Evolutionary conservation across 2,329 filamentous ascomycete species (phyloP).

Genomic region (Scytalidium lignicola): DNA sequence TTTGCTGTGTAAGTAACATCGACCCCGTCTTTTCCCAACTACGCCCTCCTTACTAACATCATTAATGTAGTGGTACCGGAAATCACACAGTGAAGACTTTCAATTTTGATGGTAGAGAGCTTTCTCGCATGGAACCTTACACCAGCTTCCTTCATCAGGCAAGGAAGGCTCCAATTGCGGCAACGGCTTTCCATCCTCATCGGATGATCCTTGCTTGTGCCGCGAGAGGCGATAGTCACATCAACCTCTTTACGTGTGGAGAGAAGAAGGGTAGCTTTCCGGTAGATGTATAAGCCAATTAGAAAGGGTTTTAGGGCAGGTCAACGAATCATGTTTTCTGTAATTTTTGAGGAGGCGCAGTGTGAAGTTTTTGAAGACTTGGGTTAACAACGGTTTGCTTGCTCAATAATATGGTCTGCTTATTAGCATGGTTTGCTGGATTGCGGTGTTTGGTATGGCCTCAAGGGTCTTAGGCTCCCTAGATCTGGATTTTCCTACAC

Average conservation of each 20-base stretch:
- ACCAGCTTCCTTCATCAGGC: constrained; percentile 81
- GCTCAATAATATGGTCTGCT: background rate
- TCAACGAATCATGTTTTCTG: background rate
- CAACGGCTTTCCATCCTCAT: constrained; percentile 93
- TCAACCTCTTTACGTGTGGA: constrained; percentile 80
- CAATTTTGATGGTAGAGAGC: constrained; percentile 75
- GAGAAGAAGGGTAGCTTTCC: constrained; percentile 32
- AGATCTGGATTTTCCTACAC: background rate
- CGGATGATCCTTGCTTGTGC: constrained; percentile 85
- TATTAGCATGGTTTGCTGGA: background rate
- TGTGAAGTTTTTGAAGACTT: background rate
- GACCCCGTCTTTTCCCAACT: too few species aligned
- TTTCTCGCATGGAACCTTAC: constrained; percentile 85
- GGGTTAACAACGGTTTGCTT: background rate
- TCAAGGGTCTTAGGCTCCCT: background rate
- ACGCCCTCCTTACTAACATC: background rate
- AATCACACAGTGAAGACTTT: constrained; percentile 86
- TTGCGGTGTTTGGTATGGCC: background rate
- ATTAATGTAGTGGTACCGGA: constrained; percentile 67
- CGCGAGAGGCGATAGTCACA: constrained; percentile 79
- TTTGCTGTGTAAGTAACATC: constrained; percentile 78
- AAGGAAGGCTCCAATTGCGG: constrained; percentile 74
- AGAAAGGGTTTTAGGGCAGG: background rate
- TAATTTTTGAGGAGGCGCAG: background rate
- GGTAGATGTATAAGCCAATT: background rate